Percentiles rank a stretch among this genome's conserved stretches.
Conservation (phyloP, 768 basidiomycete genomes). For the Tulasnella sp. region DNA sequence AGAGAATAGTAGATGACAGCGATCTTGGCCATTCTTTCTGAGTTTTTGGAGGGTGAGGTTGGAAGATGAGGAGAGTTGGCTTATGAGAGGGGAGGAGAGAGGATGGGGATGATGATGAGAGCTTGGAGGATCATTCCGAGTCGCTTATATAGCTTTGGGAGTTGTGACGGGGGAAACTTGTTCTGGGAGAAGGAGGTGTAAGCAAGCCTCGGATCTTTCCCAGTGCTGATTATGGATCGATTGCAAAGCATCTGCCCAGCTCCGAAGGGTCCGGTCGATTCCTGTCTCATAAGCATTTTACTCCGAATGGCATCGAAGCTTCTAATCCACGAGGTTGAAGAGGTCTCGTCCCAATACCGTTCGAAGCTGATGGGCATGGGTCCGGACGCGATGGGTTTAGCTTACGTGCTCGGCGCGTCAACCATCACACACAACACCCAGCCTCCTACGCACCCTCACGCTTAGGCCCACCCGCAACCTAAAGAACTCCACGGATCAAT, state of each 20-base stretch:
- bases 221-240: not conserved
- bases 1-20: slow-evolving; percentile 22
- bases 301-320: not conserved
- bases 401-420: not conserved
- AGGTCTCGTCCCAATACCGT: not conserved
- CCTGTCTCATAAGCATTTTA: not conserved
- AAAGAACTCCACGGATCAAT: not conserved
- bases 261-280: not conserved
- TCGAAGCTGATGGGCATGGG: not conserved
- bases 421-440: not conserved
- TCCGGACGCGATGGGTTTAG: not conserved
- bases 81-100: not conserved
- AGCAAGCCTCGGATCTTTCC: not conserved
- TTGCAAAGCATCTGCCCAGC: not conserved
- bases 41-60: not conserved
- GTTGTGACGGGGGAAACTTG: not conserved
- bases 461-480: not conserved
- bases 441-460: not conserved
- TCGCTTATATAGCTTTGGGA: not conserved
- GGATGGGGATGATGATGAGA: not conserved
- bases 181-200: not conserved
- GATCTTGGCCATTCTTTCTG: slow-evolving; percentile 9
- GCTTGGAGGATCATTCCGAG: not conserved
- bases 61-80: not conserved
- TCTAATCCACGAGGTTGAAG: not conserved